Evolutionary conservation across 2,329 filamentous ascomycete species (phyloP), one percentile per base, ranked within the genome.

Genomic region (Ophiostoma quercus): DNA sequence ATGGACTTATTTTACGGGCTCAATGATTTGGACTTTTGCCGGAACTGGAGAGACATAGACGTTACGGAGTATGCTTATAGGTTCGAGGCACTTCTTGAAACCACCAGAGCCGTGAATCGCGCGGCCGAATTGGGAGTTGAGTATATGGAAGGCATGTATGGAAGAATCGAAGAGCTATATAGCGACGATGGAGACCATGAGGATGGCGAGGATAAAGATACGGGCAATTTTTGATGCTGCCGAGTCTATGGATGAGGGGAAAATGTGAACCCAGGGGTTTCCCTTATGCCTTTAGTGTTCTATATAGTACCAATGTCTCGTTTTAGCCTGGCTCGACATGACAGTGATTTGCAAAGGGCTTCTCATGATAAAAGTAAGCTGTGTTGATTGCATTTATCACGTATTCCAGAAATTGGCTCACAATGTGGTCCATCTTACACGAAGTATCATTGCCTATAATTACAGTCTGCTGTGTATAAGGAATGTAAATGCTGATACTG

Each of bases 361-460:
- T 34, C 34, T 34, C 8, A 34, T 34, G 34, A 34, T 34, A 34
- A 34, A 6, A 34, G 2, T 29, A 29, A 29, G 25, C 34, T 34
- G 34, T 34, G 8, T 5, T 29, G 25, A 29, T 29, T 29, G 25
- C 25, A 29, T 34, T 34, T 8, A 6, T 34, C 34, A 8, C 34
- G 34, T 34, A 34, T 57, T 70, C 69, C 67, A 68, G 68, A 66
- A 57, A 66, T 68, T 66, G 66, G 41, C 69, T 66, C 37, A 39
- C 67, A 32, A 70, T 68, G 41, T 57, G 66, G 66, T 70, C 69
- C 41, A 66, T 68, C 32, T 7, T 54, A 16, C 47, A 54, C 47
- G 14, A 2, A 54, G 47, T 54, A 4, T 8, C 2, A n/a, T 9
- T 5, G n/a, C 19, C 19, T 16, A 22, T 2, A 54, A n/a, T 11